phyloP scores from a whole-genome alignment of 2,329 filamentous ascomycete species.

The Botryotinia narcissicola region DNA sequence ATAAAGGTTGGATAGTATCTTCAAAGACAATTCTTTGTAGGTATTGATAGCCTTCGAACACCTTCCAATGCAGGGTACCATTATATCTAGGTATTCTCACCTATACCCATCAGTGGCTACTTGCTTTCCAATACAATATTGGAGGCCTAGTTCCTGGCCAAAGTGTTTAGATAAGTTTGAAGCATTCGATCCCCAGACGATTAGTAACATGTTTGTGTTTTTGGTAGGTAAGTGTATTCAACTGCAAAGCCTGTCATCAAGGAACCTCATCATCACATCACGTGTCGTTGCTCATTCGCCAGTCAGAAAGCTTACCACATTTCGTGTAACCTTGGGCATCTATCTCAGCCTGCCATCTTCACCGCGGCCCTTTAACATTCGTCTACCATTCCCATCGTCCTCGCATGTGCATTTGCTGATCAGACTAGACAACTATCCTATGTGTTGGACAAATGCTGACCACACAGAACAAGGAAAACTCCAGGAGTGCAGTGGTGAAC shows the following conservation, averaged over 20 bases:
- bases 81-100: background rate
- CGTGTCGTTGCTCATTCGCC: background rate
- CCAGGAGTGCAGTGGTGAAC: background rate
- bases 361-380: background rate
- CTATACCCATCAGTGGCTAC: background rate
- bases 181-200: too few species aligned
- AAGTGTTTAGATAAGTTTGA: too few species aligned
- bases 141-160: background rate
- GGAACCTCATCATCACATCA: background rate
- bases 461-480: background rate
- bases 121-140: background rate
- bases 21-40: background rate
- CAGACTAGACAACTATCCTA: background rate
- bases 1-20: background rate
- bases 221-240: too few species aligned
- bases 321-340: conserved; percentile 4
- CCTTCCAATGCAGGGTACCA: background rate
- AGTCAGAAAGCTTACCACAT: background rate
- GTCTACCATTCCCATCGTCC: background rate
- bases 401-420: background rate
- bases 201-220: too few species aligned
- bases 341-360: background rate
- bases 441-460: background rate
- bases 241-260: background rate
- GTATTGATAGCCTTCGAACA: background rate